A percentile compares a stretch with the other conserved stretches of the same genome.
Evolutionary conservation across 2,329 filamentous ascomycete genomes (phyloP).

Genomic region (Ambrosiella xylebori): DNA sequence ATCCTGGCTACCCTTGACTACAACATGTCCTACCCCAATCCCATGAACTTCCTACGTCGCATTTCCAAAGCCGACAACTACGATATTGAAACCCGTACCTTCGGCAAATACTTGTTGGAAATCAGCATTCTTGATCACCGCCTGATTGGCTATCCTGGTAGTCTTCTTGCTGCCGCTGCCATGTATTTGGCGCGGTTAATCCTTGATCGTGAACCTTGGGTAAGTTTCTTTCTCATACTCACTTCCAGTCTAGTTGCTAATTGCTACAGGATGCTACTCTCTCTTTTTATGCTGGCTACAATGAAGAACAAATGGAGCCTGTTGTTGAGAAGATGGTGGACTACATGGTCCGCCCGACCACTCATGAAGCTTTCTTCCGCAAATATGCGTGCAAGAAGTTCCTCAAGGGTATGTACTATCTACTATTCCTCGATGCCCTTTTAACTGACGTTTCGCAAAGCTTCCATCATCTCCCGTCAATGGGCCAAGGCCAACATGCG

Average conservation of each 20-base stretch:
- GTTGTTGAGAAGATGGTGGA: slow-evolving; percentile 92
- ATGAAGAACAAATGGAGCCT: slow-evolving; percentile 79
- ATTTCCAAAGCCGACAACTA: slow-evolving; percentile 99
- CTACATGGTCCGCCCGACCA: slow-evolving; percentile 77
- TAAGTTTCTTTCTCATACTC: slow-evolving; percentile 27
- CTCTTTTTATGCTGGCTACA: slow-evolving; percentile 82
- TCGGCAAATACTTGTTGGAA: slow-evolving; percentile 96
- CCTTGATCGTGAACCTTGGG: slow-evolving; percentile 80
- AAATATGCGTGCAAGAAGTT: slow-evolving; percentile 99
- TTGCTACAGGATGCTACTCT: slow-evolving; percentile 56
- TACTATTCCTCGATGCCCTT: neutral
- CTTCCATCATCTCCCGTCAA: slow-evolving; percentile 23
- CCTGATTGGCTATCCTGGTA: slow-evolving; percentile 78
- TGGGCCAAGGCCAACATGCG: slow-evolving; percentile 76
- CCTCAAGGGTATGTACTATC: slow-evolving; percentile 62
- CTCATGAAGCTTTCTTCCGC: slow-evolving; percentile 97
- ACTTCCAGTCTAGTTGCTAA: slow-evolving; percentile 18
- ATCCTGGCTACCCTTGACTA: slow-evolving; percentile 84
- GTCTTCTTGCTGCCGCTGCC: slow-evolving; percentile 74
- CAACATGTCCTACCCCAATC: slow-evolving; percentile 95
- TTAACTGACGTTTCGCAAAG: slow-evolving; percentile 1
- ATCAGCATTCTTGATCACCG: slow-evolving; percentile 90
- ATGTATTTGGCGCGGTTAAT: slow-evolving; percentile 93
- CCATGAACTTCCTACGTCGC: slow-evolving; percentile 97
- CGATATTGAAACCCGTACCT: slow-evolving; percentile 90